Evolutionary conservation across 495 filamentous ascomycete species (phyloP).

Genomic region (Neurospora intermedia): DNA sequence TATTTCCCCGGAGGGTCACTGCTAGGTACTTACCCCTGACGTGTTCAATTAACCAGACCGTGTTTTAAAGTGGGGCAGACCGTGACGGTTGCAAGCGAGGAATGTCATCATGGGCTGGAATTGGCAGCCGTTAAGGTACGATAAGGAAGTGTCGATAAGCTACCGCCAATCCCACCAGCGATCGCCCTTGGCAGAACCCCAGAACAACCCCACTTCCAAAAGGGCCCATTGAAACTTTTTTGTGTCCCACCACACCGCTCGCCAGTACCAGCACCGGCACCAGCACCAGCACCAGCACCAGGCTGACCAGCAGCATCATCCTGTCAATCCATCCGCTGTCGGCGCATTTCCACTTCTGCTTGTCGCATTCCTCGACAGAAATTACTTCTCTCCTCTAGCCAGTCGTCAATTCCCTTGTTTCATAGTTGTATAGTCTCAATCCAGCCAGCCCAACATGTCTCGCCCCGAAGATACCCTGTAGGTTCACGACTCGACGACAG

Average conservation of each 20-base stretch:
- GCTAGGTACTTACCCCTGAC: neutral
- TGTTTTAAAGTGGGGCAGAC: slow-evolving; percentile 2
- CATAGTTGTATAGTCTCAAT: neutral
- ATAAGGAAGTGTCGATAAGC: slow-evolving; percentile 9
- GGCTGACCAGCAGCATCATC: neutral
- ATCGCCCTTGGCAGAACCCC: neutral
- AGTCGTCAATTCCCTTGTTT: neutral
- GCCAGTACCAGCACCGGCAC: neutral
- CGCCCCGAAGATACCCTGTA: slow-evolving; percentile 91
- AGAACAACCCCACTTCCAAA: neutral
- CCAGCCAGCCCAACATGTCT: slow-evolving; percentile 55
- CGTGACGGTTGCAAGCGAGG: no score
- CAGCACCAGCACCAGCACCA: neutral
- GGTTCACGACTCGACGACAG: slow-evolving; percentile 17
- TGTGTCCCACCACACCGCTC: neutral
- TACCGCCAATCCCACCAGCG: neutral
- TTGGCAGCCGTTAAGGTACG: slow-evolving; percentile 1
- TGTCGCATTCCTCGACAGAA: neutral
- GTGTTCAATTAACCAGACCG: slow-evolving; percentile 8
- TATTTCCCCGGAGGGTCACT: neutral
- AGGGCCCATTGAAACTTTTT: neutral
- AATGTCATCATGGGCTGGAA: neutral
- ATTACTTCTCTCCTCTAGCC: neutral
- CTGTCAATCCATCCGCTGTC: neutral
- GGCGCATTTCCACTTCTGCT: neutral